A percentile compares a stretch with the other conserved stretches of the same genome.
Evolutionary conservation across 1,284 basidiomycete genomes (phyloP).

Genomic region (Tylopilus sp.): DNA sequence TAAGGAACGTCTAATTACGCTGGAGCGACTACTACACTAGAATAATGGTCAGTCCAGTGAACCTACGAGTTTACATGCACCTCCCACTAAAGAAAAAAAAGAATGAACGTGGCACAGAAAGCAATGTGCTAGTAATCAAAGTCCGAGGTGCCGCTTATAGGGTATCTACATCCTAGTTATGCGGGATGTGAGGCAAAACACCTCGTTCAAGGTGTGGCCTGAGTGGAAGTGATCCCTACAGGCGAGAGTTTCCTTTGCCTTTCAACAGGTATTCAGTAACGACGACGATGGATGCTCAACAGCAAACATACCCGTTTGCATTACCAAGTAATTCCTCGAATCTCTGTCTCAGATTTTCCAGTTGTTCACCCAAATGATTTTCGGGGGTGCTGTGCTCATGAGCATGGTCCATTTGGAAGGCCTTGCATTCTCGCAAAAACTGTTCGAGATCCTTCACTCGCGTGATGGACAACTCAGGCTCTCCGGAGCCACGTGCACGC

Average conservation of each 20-base stretch:
- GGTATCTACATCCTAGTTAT: neutral
- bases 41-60: too few species aligned
- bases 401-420: constrained; percentile 58
- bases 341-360: constrained; percentile 31
- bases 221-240: constrained; percentile 10
- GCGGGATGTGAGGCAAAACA: neutral
- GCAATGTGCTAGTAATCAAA: too few species aligned
- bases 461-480: constrained; percentile 59
- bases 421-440: constrained; percentile 58
- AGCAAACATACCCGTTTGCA: constrained; percentile 21
- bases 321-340: constrained; percentile 45
- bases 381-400: constrained; percentile 30
- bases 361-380: constrained; percentile 8
- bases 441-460: constrained; percentile 60
- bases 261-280: neutral
- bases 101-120: too few species aligned
- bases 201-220: neutral
- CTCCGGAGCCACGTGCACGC: constrained; percentile 61
- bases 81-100: too few species aligned
- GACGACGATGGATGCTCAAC: neutral
- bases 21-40: too few species aligned
- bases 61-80: too few species aligned
- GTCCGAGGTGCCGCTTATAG: too few species aligned
- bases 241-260: constrained; percentile 25
- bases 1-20: too few species aligned